These are phyloP conservation scores for Paramecium pentaurelia DNA, from an alignment of 73 alveolate genomes.

Conservation along the genomic window DNA sequence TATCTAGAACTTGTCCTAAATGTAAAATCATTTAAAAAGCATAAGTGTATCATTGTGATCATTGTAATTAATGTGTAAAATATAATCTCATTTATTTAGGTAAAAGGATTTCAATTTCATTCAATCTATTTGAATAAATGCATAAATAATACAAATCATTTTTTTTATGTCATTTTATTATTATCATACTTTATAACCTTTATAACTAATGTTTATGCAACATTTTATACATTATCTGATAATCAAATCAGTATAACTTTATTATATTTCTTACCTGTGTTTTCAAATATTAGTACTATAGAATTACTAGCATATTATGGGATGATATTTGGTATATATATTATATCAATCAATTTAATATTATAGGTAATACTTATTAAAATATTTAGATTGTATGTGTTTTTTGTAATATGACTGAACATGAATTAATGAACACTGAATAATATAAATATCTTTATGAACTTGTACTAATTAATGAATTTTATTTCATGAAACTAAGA, in stretches of 20 bases:
- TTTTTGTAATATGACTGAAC: neutral
- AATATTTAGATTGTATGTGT: neutral
- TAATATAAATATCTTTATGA: neutral
- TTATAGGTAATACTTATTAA: neutral
- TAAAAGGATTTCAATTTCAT: constrained; percentile 16
- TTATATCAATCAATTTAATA: neutral
- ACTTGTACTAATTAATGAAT: neutral
- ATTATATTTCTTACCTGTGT: neutral
- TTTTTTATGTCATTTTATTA: neutral
- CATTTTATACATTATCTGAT: neutral
- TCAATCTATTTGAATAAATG: neutral
- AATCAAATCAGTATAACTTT: neutral
- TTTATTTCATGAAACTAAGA: neutral
- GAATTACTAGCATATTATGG: neutral
- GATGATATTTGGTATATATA: neutral
- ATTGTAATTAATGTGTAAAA: neutral
- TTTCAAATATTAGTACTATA: neutral
- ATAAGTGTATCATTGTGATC: neutral
- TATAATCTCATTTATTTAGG: neutral
- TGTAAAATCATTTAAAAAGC: neutral
- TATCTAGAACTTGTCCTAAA: neutral
- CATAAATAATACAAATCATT: neutral
- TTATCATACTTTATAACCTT: neutral
- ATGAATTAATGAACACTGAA: neutral
- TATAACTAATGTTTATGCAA: neutral